These are phyloP conservation scores for Fusarium burgessii DNA, from an alignment of 2,329 filamentous ascomycete genomes.

Conservation along the genomic window DNA sequence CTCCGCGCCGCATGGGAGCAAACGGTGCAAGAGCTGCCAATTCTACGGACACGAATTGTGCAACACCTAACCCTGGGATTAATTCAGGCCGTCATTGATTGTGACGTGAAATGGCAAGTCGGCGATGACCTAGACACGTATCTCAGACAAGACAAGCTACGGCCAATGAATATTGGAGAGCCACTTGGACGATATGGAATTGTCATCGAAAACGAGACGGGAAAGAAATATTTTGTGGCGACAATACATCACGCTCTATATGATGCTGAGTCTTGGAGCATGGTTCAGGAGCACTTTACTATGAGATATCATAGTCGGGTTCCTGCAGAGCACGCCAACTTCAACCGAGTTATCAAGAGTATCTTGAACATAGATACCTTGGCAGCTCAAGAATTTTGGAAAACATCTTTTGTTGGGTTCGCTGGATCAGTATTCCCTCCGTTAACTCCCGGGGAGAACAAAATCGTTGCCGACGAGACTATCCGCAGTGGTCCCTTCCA, in stretches of 20 bases:
- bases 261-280: background rate
- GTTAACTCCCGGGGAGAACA: background rate
- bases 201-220: background rate
- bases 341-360: background rate
- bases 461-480: background rate
- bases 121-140: constrained; percentile 44
- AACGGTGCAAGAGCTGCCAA: constrained; percentile 26
- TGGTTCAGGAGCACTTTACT: background rate
- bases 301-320: background rate
- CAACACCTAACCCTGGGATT: constrained; percentile 55
- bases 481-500: background rate
- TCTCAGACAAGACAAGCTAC: background rate
- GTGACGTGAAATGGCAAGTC: constrained; percentile 48
- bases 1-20: constrained; percentile 1
- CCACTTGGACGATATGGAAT: background rate
- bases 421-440: background rate
- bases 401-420: background rate
- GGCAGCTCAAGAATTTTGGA: background rate
- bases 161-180: background rate
- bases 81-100: constrained; percentile 58
- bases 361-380: background rate
- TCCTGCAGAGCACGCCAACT: background rate
- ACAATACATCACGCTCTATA: constrained; percentile 6
- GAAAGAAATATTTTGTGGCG: background rate
- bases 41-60: constrained; percentile 61